These are phyloP conservation scores for Chlamydomonas reinhardtii DNA, from an alignment of 163 green algal species.

Conservation along the genomic window DNA sequence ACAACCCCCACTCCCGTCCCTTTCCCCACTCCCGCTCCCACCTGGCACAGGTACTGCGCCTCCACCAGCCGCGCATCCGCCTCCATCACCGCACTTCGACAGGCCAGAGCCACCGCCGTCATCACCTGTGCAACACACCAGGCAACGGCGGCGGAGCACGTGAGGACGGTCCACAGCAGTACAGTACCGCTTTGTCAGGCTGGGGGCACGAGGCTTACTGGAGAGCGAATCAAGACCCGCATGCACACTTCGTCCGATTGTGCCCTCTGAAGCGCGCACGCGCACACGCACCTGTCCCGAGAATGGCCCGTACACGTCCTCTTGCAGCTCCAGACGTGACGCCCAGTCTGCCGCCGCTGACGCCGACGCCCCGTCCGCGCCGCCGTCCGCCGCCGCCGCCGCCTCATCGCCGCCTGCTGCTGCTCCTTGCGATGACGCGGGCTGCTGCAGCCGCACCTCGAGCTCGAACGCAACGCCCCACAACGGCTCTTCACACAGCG, in stretches of 20 bases:
- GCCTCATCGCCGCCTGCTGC: neutral
- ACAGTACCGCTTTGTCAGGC: no score
- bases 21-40: constrained; percentile 29
- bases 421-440: neutral
- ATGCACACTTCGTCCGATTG: no score
- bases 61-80: constrained; percentile 91
- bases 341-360: neutral
- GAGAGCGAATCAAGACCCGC: no score
- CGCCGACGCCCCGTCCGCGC: neutral
- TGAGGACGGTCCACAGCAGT: no score
- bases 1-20: no score
- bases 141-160: no score
- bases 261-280: no score
- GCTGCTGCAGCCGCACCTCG: constrained; percentile 74
- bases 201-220: no score
- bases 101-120: constrained; percentile 73
- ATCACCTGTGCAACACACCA: constrained; percentile 74
- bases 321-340: constrained; percentile 67
- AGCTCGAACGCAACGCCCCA: constrained; percentile 93
- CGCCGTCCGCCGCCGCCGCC: neutral
- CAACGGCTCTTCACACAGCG: constrained; percentile 97
- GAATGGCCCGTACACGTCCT: constrained; percentile 92
- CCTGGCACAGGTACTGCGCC: constrained; percentile 95
- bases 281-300: constrained; percentile 77
- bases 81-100: constrained; percentile 84